These are phyloP conservation scores for Populus tomentosa DNA, from an alignment of 441 rosid genomes.

Conservation along the genomic window DNA sequence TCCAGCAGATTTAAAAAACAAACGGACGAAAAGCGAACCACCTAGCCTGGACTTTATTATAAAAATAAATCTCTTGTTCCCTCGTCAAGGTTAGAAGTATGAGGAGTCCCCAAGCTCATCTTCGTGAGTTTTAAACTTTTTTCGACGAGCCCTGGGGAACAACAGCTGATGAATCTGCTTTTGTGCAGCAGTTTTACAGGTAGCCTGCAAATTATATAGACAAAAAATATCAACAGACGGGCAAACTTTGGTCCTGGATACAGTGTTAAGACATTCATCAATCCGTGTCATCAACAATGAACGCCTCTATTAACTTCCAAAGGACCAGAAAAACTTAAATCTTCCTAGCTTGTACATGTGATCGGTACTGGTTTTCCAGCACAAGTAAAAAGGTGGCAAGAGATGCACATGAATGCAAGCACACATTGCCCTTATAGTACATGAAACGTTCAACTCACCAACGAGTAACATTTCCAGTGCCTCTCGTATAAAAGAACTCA, in stretches of 20 bases:
- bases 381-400: no score
- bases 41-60: slow-evolving; percentile 1
- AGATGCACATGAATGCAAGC: no score
- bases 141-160: slow-evolving; percentile 72
- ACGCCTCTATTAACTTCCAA: no score
- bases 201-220: slow-evolving; percentile 45
- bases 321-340: no score
- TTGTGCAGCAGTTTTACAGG: slow-evolving; percentile 66
- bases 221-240: not conserved
- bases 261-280: not conserved
- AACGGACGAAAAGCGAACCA: not conserved
- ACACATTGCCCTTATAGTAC: no score
- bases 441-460: no score
- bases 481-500: no score
- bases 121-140: slow-evolving; percentile 52
- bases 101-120: slow-evolving; percentile 35
- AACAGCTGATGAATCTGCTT: slow-evolving; percentile 77
- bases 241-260: not conserved
- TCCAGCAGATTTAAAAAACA: not conserved
- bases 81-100: not conserved
- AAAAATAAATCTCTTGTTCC: not conserved
- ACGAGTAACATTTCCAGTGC: no score
- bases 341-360: no score
- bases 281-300: not conserved
- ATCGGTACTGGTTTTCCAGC: no score